phyloP scores from a whole-genome alignment of 2,329 filamentous ascomycete genomes.

The Alternaria gaisen region DNA sequence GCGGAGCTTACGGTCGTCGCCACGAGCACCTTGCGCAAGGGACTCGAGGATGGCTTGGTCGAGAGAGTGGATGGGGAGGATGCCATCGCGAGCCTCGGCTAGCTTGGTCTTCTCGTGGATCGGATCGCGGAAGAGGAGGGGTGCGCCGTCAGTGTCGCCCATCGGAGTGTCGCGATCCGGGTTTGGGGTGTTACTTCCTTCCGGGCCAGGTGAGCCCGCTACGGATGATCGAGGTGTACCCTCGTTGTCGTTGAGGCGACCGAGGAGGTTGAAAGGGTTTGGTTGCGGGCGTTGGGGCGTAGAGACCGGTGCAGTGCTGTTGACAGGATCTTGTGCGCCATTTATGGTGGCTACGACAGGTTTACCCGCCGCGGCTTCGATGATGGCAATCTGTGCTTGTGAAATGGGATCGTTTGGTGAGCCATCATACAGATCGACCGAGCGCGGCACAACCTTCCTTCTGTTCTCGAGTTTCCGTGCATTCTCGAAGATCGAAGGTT shows the following conservation, averaged over 20 bases:
- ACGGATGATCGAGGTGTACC: conserved; percentile 85
- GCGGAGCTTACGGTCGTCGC: conserved; percentile 90
- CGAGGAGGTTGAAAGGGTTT: conserved; percentile 74
- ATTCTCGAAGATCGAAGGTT: conserved; percentile 86
- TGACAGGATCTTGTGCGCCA: conserved; percentile 47
- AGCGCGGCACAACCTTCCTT: conserved; percentile 82
- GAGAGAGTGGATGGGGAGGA: conserved; percentile 82
- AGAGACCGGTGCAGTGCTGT: conserved; percentile 58
- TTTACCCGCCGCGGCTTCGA: conserved; percentile 60
- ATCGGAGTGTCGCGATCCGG: conserved; percentile 58
- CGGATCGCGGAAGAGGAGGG: conserved; percentile 53
- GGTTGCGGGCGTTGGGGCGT: conserved; percentile 56
- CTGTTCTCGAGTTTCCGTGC: conserved; percentile 79
- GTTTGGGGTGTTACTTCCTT: conserved; percentile 78
- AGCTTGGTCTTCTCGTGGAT: conserved; percentile 59
- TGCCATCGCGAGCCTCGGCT: conserved; percentile 77
- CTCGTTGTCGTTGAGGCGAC: conserved; percentile 72
- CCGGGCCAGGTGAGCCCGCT: conserved; percentile 86
- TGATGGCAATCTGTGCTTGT: conserved; percentile 77
- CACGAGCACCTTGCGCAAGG: conserved; percentile 84
- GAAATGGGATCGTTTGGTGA: conserved; percentile 92
- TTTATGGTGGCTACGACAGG: conserved; percentile 34
- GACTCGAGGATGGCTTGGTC: conserved; percentile 90
- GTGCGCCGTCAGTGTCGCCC: conserved; percentile 45
- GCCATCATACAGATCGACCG: conserved; percentile 92